Evolutionary conservation across 2,329 filamentous ascomycete genomes (phyloP), one percentile per base, ranked within the genome.

Genomic region (Parafenestella ontariensis): DNA sequence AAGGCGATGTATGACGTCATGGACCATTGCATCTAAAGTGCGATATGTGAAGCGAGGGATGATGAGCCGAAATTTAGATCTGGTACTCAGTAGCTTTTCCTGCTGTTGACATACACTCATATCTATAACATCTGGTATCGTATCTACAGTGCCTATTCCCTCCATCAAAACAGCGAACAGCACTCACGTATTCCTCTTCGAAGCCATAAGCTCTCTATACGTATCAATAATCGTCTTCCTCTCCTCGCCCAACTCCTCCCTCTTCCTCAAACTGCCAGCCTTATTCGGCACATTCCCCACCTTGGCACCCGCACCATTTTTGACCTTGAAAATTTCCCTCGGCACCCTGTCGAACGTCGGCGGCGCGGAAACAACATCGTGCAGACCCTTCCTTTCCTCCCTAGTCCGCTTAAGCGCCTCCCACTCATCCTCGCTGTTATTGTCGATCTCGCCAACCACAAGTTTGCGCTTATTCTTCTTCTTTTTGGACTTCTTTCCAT

Each of bases 351-450:
- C 83, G 49, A 96, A 82, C 59, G 85, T 84, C 0, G 93, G 92
- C 26, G 93, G 93, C 33, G 90, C 92, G 66, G 87, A 82, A 3
- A 85, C 92, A 24, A 93, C 82, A 72, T 85, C 82, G 58, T 82
- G 76, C 44, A 83, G 48, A 0, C 80, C 79, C 23, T 85, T 87
- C 52, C 87, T 81, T 77, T 87, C 87, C 43, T 69, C 69, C 13
- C 72, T 55, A 71, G 83, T 73, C 56, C 54, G 82, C 71, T 89
- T 88, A 61, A 96, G 75, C 57, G 86, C 86, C 39, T 85, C 87
- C 91, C 91, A 96, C 0, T 91, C 90, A 73, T 94, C 91, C 40
- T 88, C 87, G 9, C 87, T 85, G 46, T 87, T 82, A 37, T 82
- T 81, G 23, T 79, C 81, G 42, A 71, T 77, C 53, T 79, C 78